Conservation (phyloP, 225 moss, liverwort and hornwort genomes). For the Pseudoscleropodium purum region DNA sequence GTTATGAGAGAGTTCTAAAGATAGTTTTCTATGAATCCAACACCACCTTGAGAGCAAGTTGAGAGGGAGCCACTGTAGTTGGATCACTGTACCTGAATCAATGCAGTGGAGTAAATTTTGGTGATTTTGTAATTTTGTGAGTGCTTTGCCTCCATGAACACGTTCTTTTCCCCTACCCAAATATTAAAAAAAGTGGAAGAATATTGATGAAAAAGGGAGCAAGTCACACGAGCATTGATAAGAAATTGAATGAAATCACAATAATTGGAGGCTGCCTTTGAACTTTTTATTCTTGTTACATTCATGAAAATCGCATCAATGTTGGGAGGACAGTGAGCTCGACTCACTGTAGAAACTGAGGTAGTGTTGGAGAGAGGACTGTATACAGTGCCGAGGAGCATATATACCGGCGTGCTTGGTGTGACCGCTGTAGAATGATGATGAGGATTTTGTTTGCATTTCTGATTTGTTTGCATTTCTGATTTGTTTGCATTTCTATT, state of each 20-base stretch:
- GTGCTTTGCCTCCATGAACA: too few relatives aligned
- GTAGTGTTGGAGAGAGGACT: not conserved
- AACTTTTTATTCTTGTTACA: not conserved
- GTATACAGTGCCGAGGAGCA: not conserved
- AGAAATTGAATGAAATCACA: not conserved
- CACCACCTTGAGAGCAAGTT: not conserved
- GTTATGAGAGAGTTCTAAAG: not conserved
- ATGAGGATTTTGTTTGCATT: not conserved
- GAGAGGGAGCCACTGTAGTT: not conserved
- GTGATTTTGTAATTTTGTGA: not conserved
- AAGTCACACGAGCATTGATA: not conserved
- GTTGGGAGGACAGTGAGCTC: not conserved
- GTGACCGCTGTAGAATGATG: not conserved
- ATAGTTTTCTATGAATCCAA: not conserved
- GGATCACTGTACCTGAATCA: not conserved
- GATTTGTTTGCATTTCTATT: too few relatives aligned
- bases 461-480: not conserved
- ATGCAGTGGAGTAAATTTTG: not conserved
- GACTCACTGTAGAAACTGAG: not conserved
- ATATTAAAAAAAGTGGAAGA: not conserved
- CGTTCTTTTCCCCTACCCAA: not conserved
- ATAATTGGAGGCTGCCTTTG: not conserved
- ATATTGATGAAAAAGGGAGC: not conserved
- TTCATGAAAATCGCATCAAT: not conserved
- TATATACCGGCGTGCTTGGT: not conserved